A percentile compares a stretch with the other conserved stretches of the same genome.
phyloP scores from a whole-genome alignment of 2,329 filamentous ascomycete genomes.

The Orbilia quercus region DNA sequence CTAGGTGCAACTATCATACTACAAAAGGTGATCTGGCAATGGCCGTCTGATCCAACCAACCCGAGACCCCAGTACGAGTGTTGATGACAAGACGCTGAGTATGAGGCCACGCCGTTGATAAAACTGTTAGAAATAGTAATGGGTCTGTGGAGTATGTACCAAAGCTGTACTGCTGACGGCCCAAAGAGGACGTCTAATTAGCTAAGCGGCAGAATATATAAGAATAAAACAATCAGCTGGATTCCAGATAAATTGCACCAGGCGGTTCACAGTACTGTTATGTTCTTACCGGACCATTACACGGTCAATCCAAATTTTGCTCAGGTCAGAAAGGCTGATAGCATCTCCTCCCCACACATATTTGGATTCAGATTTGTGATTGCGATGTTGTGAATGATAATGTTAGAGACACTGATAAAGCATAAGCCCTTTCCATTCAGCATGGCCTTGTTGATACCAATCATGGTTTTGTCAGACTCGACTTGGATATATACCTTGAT shows the following conservation, averaged over 20 bases:
- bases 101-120: constrained; percentile 33
- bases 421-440: constrained; percentile 55
- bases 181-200: constrained; percentile 14
- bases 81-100: constrained; percentile 23
- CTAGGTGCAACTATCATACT: constrained; percentile 4
- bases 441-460: constrained; percentile 23
- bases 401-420: constrained; percentile 21
- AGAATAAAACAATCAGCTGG: too few species aligned
- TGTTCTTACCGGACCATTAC: constrained; percentile 53
- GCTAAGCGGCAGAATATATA: too few species aligned
- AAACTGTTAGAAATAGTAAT: constrained; percentile 35
- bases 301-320: constrained; percentile 62
- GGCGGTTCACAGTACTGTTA: too few species aligned
- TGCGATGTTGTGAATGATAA: constrained; percentile 64
- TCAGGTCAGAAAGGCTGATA: constrained; percentile 67
- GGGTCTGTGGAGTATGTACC: constrained; percentile 7
- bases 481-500: constrained; percentile 67
- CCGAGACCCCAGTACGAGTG: constrained; percentile 30
- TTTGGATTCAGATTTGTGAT: constrained; percentile 70
- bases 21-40: constrained; percentile 29
- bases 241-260: neutral
- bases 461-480: constrained; percentile 70
- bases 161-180: constrained; percentile 33
- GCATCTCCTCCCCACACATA: constrained; percentile 73
- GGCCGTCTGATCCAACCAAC: constrained; percentile 19